Evolutionary conservation across 2,329 filamentous ascomycete species (phyloP), one percentile per base, ranked within the genome.

Genomic region (Fusarium xylarioides): DNA sequence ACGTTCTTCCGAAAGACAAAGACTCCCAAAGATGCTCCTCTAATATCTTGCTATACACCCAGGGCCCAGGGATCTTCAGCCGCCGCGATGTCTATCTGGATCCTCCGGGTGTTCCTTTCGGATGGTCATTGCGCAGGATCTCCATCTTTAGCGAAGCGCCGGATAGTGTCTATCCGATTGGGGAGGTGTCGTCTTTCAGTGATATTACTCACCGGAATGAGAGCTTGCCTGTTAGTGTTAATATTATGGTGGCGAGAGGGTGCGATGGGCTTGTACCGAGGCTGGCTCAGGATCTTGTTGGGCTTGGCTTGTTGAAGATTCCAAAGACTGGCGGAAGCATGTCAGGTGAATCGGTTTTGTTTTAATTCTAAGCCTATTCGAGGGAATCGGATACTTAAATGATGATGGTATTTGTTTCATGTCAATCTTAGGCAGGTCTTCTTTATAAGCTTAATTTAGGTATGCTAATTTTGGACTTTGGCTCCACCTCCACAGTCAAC

Each of bases 121-220:
- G 43, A 7, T 58, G 55, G 55, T 28, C 30, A 1, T 52, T 58
- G 21, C 37, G 42, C 6, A 37, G 44, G 2, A 50, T 52, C 2
- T 58, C 55, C 23, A 32, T 58, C 23, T 52, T 58, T 6, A 58
- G 55, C 3, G 55, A 58, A 52, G 43, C 55, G 12, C 55, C 55
- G 4, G 55, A 52, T 11, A 58, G 55, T 32, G 43, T 58, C 0
- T 58, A 58, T 7, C 43, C 55, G 2, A n/a, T 58, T 21, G 55
- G 55, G 11, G 34, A 52, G 7, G 43, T 58, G 1, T 19, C 43
- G 4, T 6, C 4, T 9, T 58, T 37, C 19, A 58, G 55, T 2
- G 16, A 58, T 3, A 58, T 58, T 26, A 26, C 26, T 26, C 3
- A 58, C 55, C 2, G n/a, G 28, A 28, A 58, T 2, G 55, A 58